Evolutionary conservation across 257 asterid species (phyloP).

Genomic region (Apocynum venetum): DNA sequence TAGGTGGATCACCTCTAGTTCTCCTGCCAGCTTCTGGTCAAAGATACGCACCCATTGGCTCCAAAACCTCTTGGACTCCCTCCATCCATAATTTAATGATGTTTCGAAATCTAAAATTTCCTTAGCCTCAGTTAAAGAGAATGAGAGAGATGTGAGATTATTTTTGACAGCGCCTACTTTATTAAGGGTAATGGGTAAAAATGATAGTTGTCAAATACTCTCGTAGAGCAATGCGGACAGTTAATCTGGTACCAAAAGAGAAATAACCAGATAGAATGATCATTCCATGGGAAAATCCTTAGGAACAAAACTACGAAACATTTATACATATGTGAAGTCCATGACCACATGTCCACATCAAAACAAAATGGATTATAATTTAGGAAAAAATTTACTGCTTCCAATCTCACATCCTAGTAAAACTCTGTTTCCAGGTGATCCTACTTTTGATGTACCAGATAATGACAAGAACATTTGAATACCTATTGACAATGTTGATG

Average conservation of each 20-base stretch:
- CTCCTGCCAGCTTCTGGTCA: background rate
- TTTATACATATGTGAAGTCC: background rate
- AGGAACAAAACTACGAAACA: background rate
- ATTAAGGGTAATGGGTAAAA: background rate
- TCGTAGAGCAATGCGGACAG: background rate
- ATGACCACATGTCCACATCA: background rate
- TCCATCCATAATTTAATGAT: background rate
- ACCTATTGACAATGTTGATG: constrained; percentile 37
- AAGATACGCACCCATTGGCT: background rate
- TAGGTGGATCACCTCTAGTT: background rate
- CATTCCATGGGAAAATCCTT: background rate
- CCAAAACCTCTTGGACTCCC: background rate
- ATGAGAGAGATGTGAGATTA: background rate
- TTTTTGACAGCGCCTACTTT: background rate
- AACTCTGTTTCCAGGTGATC: background rate
- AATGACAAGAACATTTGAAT: constrained; percentile 7
- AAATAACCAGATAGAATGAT: no score
- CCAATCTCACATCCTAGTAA: background rate
- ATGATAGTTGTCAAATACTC: background rate
- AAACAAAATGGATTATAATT: no score
- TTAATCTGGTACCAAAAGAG: background rate
- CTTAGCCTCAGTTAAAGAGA: background rate
- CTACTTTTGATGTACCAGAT: background rate
- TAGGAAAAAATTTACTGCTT: background rate
- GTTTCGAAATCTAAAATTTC: no score